Evolutionary conservation across 805 yeast species (phyloP), one percentile per base, ranked within the genome.

Genomic region (Teunomyces panamensis): DNA sequence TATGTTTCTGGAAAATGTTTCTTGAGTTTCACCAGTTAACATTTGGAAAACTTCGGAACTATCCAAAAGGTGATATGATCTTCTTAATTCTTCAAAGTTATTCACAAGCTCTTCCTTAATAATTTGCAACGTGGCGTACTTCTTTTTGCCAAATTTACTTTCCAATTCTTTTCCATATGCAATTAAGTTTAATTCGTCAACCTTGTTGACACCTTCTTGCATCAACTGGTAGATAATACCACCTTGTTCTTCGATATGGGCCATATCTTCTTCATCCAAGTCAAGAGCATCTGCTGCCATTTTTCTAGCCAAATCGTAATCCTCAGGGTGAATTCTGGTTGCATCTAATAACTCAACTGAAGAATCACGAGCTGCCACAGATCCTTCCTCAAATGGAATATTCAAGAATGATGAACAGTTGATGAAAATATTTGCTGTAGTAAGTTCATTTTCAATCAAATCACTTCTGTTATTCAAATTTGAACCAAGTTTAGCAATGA

Each of bases 271-370:
- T 59, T 95, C 99, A 58, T 90, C 97, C 54, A 91, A 78, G 63
- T 92, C 99, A 54, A 94, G 77, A 1, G 99, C 98, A 73, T 94
- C 99, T 1, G 96, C 94, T 6, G 97, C 98, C 91, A 94, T 94
- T 65, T 94, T 94, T 44, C 94, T 81, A 3, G 97, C 98, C 56
- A 94, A 76, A 54, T 89, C 96, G 64, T 94, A 94, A 69, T 94
- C 99, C 67, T 94, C 98, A 6, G 98, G 98, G 59, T 94, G 99
- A 42, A 94, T 90, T 70, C 99, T 81, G 0, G 99, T 94, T 44
- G 94, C 91, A 65, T 94, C 99, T 56, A 94, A 76, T 37, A 86
- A 74, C 59, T 92, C 97, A 30, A 85, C 79, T 26, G 84, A 82
- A n/a, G 80, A 71, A 49, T 83, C 84, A 42, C 78, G 76, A 10